Conservation (phyloP, 2,329 filamentous ascomycete species). For the Nemania diffusa region DNA sequence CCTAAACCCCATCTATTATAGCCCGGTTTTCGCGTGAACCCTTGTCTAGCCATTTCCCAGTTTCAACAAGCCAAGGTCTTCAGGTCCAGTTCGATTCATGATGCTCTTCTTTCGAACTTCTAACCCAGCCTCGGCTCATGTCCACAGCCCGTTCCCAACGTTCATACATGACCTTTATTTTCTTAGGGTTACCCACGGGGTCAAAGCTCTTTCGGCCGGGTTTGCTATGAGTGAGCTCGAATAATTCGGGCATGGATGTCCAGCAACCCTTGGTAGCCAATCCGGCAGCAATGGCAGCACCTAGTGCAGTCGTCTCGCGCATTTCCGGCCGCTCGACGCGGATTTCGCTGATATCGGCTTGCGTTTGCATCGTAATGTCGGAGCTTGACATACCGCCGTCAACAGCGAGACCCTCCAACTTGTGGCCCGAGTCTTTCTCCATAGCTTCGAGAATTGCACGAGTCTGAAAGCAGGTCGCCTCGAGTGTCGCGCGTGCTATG, state of each 20-base stretch:
- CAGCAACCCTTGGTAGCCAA: conserved; percentile 79
- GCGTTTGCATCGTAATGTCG: conserved; percentile 89
- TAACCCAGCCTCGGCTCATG: conserved; percentile 67
- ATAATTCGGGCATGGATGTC: conserved; percentile 78
- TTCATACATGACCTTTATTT: conserved; percentile 57
- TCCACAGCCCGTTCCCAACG: conserved; percentile 68
- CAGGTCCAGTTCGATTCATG: conserved; percentile 13
- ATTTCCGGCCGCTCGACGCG: conserved; percentile 85
- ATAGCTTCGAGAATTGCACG: conserved; percentile 92
- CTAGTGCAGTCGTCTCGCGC: conserved; percentile 90
- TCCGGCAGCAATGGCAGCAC: conserved; percentile 89
- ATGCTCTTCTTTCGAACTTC: conserved; percentile 47
- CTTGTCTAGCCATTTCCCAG: conserved; percentile 5
- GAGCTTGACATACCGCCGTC: conserved; percentile 92
- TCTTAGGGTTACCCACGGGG: conserved; percentile 66
- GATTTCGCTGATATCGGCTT: conserved; percentile 86
- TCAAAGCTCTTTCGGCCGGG: conserved; percentile 75
- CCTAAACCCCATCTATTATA: conserved; percentile 5
- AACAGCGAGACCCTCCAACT: conserved; percentile 79
- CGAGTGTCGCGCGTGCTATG: conserved; percentile 87
- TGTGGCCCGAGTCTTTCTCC: conserved; percentile 84
- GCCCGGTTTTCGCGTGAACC: conserved; percentile 14
- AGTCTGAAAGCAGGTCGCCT: conserved; percentile 92
- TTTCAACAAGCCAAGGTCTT: not conserved
- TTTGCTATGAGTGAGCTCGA: conserved; percentile 72